Conservation (phyloP, 2,329 filamentous ascomycete species). For the Xylaria polymorpha region DNA sequence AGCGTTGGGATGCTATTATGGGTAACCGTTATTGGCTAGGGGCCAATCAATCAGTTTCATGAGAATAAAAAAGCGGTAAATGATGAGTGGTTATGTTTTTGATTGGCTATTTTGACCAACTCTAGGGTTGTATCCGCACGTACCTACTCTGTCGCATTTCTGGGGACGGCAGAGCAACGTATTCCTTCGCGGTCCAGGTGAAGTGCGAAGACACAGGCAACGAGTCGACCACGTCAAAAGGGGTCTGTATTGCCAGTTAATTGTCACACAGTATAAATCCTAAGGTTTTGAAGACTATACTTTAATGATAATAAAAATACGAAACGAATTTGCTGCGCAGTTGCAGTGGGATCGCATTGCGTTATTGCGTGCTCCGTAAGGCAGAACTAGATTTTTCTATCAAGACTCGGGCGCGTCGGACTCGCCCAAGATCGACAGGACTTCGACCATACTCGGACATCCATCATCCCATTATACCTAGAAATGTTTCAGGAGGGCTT, state of each 20-base stretch:
- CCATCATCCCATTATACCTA: not conserved
- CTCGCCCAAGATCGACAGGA: not conserved
- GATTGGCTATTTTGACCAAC: not conserved
- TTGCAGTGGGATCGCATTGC: not conserved
- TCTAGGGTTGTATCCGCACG: not conserved
- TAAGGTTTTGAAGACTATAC: not conserved
- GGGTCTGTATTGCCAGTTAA: not conserved
- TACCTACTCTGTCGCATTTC: not conserved
- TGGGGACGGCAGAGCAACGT: not conserved
- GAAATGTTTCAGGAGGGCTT: not conserved
- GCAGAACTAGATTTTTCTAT: not conserved
- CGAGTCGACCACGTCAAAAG: not conserved
- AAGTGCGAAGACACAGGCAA: not conserved
- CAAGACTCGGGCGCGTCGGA: not conserved
- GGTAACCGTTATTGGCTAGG: not conserved
- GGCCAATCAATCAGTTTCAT: not conserved
- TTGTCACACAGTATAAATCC: slow-evolving; percentile 4
- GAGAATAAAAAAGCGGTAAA: slow-evolving; percentile 25
- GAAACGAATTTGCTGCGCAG: not conserved
- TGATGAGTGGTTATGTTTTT: not conserved
- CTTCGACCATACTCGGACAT: not conserved
- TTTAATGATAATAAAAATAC: not conserved
- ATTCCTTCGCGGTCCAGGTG: not conserved
- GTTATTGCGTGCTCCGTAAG: not conserved
- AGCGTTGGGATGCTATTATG: not conserved